Percentiles rank a stretch among this genome's conserved stretches.
These are phyloP conservation scores for Solanum chmielewskii DNA, from an alignment of 257 asterid genomes.

Conservation along the genomic window DNA sequence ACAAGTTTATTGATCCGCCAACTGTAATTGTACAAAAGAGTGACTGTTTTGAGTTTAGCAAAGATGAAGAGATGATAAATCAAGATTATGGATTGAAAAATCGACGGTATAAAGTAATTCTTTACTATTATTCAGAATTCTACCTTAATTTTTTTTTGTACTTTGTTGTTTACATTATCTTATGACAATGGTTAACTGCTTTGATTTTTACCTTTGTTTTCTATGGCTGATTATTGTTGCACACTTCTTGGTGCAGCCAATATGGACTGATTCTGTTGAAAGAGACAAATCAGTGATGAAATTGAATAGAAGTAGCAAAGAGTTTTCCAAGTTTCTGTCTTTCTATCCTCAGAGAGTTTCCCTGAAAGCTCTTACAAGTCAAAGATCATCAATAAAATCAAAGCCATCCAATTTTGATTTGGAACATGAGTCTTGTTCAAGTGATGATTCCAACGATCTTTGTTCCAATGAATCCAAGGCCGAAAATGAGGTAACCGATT, in stretches of 20 bases:
- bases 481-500: conserved; percentile 39
- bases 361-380: conserved; percentile 20
- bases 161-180: not conserved
- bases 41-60: not conserved
- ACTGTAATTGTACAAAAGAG: conserved; percentile 5
- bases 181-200: not conserved
- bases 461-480: conserved; percentile 31
- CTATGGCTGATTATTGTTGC: not conserved
- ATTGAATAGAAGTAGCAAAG: conserved; percentile 11
- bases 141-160: not conserved
- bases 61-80: conserved; percentile 14
- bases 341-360: conserved; percentile 61
- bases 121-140: conserved; percentile 2
- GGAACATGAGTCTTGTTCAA: conserved; percentile 7
- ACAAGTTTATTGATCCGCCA: conserved; percentile 21
- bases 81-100: conserved; percentile 31
- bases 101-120: conserved; percentile 77
- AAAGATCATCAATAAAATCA: conserved; percentile 12
- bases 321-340: conserved; percentile 41
- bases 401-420: conserved; percentile 6
- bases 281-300: conserved; percentile 38
- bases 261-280: conserved; percentile 69
- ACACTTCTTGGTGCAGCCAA: conserved; percentile 16
- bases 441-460: conserved; percentile 20
- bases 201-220: not conserved